Base-by-base conservation (phyloP, 495 filamentous ascomycete genomes). In the Lasiosphaeriaceae sp. region DNA sequence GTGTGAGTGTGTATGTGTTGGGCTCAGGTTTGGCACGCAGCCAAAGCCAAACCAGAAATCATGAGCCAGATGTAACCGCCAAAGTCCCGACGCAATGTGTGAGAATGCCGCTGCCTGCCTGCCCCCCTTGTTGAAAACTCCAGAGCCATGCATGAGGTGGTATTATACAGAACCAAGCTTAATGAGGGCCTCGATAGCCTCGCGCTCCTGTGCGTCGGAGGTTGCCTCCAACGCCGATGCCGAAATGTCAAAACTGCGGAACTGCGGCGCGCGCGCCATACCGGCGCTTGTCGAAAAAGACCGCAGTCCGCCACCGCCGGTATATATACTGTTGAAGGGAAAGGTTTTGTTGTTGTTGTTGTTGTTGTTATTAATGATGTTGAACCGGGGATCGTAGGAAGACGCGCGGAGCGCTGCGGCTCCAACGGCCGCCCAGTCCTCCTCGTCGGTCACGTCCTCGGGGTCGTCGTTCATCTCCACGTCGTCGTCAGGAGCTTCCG, bases 401-500 rank as follows among this genome's bases (percentile, higher is more conserved):
- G 80, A 83, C 43, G 88, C 86, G 51, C 93, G 86, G 57, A 96
- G 80, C 46, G 90, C 87, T 20, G 86, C 90, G 20, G 92, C 89
- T 24, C 92, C 93, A 47, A 96, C 90, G 54, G 86, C 84, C 20
- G 90, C 91, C 92, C 92, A 96, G 74, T 98, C 93, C 70, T 98
- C 94, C 60, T 96, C 91, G 71, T 98, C 94, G n/a, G 94, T 97
- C 51, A 86, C 80, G 67, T 95, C 90, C 61, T 88, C 87, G 54
- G 90, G 84, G 66, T 88, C 83, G 62, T 82, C 78, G 59, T 72
- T 72, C 79, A 81, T 79, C 63, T 78, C 77, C 64, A 87, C 80
- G 29, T 86, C 85, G 34, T 86, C 84, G 61, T 87, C 86, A n/a
- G 84, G 85, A n/a, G 81, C 83, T 60, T 88, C 87, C 31, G 86